Conservation (phyloP, 306 rosid genomes). For the Malus orientalis region DNA sequence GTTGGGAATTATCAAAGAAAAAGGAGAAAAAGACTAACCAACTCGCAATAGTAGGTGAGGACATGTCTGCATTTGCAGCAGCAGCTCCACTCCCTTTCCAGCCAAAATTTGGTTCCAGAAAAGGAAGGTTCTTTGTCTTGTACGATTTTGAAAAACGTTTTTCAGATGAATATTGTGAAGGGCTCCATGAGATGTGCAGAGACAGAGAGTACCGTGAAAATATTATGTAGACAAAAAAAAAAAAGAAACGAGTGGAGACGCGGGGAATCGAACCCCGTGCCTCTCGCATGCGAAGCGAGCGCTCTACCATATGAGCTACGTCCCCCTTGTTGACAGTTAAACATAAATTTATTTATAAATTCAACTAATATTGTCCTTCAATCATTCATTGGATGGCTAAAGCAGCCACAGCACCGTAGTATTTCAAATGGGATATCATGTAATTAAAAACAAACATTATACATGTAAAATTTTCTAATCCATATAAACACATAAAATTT, state of each 20-base stretch:
- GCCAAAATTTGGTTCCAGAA: neutral
- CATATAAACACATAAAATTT: no score
- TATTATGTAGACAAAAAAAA: neutral
- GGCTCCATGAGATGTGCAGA: neutral
- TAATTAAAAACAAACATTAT: no score
- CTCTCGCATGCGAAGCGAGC: constrained; percentile 72
- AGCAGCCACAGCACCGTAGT: no score
- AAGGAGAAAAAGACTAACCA: no score
- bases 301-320: constrained; percentile 74
- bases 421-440: no score
- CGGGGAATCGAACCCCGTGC: constrained; percentile 99
- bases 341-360: no score
- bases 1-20: no score
- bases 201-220: no score
- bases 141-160: neutral
- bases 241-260: neutral
- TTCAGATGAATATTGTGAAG: neutral
- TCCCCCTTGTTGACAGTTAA: fast-evolving
- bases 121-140: neutral
- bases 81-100: no score
- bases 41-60: neutral
- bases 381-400: neutral
- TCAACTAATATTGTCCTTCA: neutral
- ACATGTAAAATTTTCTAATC: no score
- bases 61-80: neutral